Conservation (phyloP, 2,329 filamentous ascomycete genomes). For the Chrysosphaeria jannelii region DNA sequence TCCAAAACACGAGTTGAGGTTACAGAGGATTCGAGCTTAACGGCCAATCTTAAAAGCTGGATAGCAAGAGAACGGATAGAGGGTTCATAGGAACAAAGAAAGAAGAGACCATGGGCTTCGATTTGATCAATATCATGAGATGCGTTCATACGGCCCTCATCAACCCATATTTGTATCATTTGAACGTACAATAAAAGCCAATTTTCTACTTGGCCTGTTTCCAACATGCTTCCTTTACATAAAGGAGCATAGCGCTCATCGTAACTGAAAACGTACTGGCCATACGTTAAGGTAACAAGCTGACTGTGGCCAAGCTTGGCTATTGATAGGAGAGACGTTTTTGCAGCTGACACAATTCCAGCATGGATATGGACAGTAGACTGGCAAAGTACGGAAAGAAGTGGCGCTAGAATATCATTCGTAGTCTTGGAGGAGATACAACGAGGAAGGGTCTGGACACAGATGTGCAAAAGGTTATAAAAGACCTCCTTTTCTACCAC, state of each 20-base stretch:
- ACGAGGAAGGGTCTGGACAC: slow-evolving; percentile 81
- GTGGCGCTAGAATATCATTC: slow-evolving; percentile 52
- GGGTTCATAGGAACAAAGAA: slow-evolving; percentile 82
- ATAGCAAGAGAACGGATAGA: slow-evolving; percentile 74
- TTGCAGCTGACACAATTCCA: slow-evolving; percentile 76
- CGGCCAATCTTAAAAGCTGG: too few relatives aligned
- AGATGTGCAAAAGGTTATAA: slow-evolving; percentile 83
- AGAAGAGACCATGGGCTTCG: slow-evolving; percentile 89
- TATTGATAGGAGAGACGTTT: slow-evolving; percentile 81
- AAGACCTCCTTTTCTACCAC: slow-evolving; percentile 90
- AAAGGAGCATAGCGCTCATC: slow-evolving; percentile 93
- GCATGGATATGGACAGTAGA: slow-evolving; percentile 85
- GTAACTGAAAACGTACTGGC: slow-evolving; percentile 94
- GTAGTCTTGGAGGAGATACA: slow-evolving; percentile 76
- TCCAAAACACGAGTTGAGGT: slow-evolving; percentile 66
- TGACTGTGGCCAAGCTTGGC: slow-evolving; percentile 80
- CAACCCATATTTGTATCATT: slow-evolving; percentile 85
- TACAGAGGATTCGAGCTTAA: too few relatives aligned
- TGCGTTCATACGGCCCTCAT: slow-evolving; percentile 88
- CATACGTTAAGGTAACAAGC: slow-evolving; percentile 87
- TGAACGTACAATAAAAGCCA: slow-evolving; percentile 95
- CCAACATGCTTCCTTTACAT: slow-evolving; percentile 95
- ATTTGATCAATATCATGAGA: slow-evolving; percentile 95
- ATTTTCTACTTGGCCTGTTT: slow-evolving; percentile 60
- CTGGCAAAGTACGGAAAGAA: slow-evolving; percentile 86